Conservation (phyloP, 2,329 filamentous ascomycete genomes). For the Colletotrichum sp. region DNA sequence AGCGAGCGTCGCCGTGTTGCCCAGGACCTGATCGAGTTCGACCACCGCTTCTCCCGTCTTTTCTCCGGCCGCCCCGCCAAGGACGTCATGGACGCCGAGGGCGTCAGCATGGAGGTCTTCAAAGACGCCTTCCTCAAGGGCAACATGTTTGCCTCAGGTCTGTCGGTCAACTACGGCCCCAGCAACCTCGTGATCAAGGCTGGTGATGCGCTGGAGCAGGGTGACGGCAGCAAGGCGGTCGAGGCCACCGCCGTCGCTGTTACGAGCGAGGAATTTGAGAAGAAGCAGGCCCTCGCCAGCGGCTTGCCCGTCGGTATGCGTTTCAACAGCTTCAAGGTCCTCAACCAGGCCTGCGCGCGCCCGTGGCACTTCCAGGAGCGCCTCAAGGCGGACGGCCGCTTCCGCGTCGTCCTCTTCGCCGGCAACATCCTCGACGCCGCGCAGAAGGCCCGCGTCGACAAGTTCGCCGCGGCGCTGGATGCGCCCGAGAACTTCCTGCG, state of each 20-base stretch:
- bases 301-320: conserved; percentile 59
- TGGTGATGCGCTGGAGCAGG: conserved; percentile 45
- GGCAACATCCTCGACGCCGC: conserved; percentile 54
- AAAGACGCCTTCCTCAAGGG: conserved; percentile 65
- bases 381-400: conserved; percentile 62
- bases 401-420: conserved; percentile 65
- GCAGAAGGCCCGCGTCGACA: conserved; percentile 50
- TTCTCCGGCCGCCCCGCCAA: conserved; percentile 64
- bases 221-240: conserved; percentile 47
- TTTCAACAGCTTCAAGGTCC: conserved; percentile 62
- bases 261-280: conserved; percentile 26
- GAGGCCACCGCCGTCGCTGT: conserved; percentile 30
- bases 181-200: conserved; percentile 62
- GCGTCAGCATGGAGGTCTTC: conserved; percentile 68
- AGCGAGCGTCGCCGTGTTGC: conserved; percentile 63
- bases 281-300: conserved; percentile 39
- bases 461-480: conserved; percentile 51
- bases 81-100: conserved; percentile 63
- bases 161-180: conserved; percentile 61
- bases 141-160: conserved; percentile 58
- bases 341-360: conserved; percentile 60
- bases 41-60: conserved; percentile 60
- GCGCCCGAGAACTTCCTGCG: conserved; percentile 15
- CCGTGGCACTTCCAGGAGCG: conserved; percentile 65
- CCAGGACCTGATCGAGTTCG: conserved; percentile 62